Conservation (phyloP, 164 flowering plant genomes). For the Magnolia kwangsiensis region DNA sequence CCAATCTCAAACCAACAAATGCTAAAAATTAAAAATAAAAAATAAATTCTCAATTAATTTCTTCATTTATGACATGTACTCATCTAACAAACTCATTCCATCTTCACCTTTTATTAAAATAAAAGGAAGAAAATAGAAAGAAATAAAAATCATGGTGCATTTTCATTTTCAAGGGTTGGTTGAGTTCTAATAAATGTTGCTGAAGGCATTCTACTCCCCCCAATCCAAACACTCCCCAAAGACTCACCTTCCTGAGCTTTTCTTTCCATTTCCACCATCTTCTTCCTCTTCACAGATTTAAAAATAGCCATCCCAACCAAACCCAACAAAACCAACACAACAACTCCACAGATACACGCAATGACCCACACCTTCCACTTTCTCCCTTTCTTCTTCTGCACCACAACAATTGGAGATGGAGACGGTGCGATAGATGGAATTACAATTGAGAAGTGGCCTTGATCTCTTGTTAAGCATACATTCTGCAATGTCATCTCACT, state of each 20-base stretch:
- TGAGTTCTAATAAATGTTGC: constrained; percentile 59
- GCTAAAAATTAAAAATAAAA: neutral
- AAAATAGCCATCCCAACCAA: constrained; percentile 21
- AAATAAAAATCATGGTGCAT: constrained; percentile 30
- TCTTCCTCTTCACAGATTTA: constrained; percentile 33
- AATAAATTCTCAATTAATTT: neutral
- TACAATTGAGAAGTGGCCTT: constrained; percentile 52
- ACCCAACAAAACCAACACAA: constrained; percentile 31
- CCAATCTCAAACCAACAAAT: neutral
- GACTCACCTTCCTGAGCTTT: constrained; percentile 47
- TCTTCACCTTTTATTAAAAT: neutral
- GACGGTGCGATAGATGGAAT: constrained; percentile 15
- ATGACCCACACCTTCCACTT: constrained; percentile 39
- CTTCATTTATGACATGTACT: neutral
- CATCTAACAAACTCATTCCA: no score
- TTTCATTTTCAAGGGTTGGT: constrained; percentile 47
- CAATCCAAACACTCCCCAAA: constrained; percentile 53
- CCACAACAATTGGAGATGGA: neutral
- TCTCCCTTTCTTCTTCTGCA: constrained; percentile 18
- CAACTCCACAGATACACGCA: constrained; percentile 34
- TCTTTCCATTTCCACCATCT: constrained; percentile 43
- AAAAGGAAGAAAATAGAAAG: neutral
- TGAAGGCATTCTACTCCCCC: constrained; percentile 54
- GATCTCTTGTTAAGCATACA: constrained; percentile 25
- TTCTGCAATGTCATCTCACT: constrained; percentile 22